phyloP scores from a whole-genome alignment of 768 basidiomycete species.

The Lactifluus pinguis region DNA sequence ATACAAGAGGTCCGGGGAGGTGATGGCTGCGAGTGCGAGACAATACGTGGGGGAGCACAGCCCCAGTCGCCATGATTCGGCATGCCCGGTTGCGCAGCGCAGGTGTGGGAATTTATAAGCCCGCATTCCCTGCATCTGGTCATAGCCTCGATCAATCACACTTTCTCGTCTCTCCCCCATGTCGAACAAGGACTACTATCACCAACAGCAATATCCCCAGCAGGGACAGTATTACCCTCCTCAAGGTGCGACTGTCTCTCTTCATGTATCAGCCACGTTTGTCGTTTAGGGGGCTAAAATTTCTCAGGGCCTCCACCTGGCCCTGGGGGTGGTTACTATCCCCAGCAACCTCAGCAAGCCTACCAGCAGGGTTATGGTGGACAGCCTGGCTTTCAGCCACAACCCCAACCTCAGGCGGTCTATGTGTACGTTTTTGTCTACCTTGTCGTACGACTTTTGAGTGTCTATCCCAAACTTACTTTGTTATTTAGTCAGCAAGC shows the following conservation, averaged over 20 bases:
- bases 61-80: background rate
- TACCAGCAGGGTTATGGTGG: conserved; percentile 46
- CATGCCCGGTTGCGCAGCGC: background rate
- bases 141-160: background rate
- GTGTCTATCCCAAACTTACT: conserved; percentile 18
- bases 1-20: background rate
- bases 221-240: conserved; percentile 46
- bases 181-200: conserved; percentile 73
- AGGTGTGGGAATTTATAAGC: conserved; percentile 7
- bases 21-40: background rate
- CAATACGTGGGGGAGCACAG: background rate
- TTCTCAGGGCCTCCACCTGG: conserved; percentile 42
- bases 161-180: conserved; percentile 14
- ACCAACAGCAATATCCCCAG: conserved; percentile 33
- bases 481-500: conserved; percentile 36
- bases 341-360: conserved; percentile 61
- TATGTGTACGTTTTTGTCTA: conserved; percentile 55
- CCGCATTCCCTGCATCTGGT: background rate
- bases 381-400: conserved; percentile 41
- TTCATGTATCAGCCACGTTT: background rate
- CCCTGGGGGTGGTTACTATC: conserved; percentile 61
- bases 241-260: conserved; percentile 30
- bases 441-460: background rate
- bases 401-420: conserved; percentile 70
- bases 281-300: conserved; percentile 20